Evolutionary conservation across 1,284 basidiomycete species (phyloP).

Genomic region (Chalciporus piperatoides): DNA sequence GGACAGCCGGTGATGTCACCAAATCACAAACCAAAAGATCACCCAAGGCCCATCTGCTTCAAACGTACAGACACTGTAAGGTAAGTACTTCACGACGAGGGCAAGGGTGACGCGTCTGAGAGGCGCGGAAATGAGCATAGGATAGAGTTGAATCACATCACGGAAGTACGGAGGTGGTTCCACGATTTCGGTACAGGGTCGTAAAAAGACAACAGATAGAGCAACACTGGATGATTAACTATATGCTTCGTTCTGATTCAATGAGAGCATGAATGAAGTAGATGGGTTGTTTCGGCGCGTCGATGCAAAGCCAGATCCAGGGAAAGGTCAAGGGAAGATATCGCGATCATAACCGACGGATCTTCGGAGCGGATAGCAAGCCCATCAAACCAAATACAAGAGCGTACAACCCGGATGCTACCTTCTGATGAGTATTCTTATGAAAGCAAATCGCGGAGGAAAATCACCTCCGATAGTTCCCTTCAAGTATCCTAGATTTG

Average conservation of each 20-base stretch:
- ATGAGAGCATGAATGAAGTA: conserved; percentile 1
- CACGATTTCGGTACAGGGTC: not conserved
- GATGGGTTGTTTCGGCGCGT: not conserved
- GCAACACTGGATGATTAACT: conserved; percentile 4
- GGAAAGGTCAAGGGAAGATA: not conserved
- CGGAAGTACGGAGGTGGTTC: not conserved
- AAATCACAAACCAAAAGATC: too few species aligned
- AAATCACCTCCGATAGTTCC: conserved; percentile 60
- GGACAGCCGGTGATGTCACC: not conserved
- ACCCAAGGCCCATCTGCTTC: not conserved
- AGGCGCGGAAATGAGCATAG: not conserved
- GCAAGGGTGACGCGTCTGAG: too few species aligned
- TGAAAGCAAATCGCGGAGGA: conserved; percentile 1
- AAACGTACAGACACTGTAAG: too few species aligned
- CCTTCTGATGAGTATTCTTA: conserved; percentile 5
- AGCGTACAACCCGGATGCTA: conserved; percentile 65
- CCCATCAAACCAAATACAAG: conserved; percentile 68
- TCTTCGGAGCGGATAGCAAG: conserved; percentile 59
- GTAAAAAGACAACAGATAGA: not conserved
- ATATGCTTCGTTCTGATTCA: conserved; percentile 12
- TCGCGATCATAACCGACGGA: conserved; percentile 33
- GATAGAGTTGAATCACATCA: not conserved
- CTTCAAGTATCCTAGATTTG: conserved; percentile 57
- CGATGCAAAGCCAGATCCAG: not conserved
- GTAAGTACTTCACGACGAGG: not conserved